Evolutionary conservation across 305 asterid genomes (phyloP).

Genomic region (Ilex paraguariensis): DNA sequence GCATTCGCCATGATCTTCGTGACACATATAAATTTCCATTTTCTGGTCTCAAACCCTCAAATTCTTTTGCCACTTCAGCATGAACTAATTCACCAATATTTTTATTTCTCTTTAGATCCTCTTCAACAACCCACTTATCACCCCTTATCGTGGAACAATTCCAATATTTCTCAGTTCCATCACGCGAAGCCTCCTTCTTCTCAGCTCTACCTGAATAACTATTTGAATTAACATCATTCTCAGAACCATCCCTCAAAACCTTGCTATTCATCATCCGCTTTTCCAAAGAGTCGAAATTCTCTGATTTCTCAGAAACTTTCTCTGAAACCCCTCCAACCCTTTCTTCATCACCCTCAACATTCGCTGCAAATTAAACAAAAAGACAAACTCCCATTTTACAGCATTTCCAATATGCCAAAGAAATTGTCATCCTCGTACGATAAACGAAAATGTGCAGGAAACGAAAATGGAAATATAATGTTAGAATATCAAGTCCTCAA

Average conservation of each 20-base stretch:
- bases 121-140: constrained; percentile 28
- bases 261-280: constrained; percentile 28
- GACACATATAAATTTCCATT: constrained; percentile 22
- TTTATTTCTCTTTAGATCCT: constrained; percentile 21
- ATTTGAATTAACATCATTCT: constrained; percentile 50
- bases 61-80: constrained; percentile 23
- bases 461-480: not conserved
- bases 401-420: constrained; percentile 1
- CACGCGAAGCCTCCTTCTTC: not conserved
- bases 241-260: constrained; percentile 40
- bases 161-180: constrained; percentile 22
- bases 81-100: constrained; percentile 20
- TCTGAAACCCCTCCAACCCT: constrained; percentile 23
- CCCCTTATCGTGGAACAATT: constrained; percentile 16
- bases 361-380: constrained; percentile 41
- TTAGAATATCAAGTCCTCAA: no score
- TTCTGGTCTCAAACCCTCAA: constrained; percentile 23
- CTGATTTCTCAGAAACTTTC: constrained; percentile 38
- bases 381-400: not conserved
- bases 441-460: not conserved
- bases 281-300: constrained; percentile 31
- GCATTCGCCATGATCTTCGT: constrained; percentile 21
- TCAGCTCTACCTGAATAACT: constrained; percentile 47
- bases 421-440: not conserved
- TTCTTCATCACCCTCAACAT: constrained; percentile 49